Evolutionary conservation across 2,329 filamentous ascomycete species (phyloP).

Genomic region (Didymella exigua): DNA sequence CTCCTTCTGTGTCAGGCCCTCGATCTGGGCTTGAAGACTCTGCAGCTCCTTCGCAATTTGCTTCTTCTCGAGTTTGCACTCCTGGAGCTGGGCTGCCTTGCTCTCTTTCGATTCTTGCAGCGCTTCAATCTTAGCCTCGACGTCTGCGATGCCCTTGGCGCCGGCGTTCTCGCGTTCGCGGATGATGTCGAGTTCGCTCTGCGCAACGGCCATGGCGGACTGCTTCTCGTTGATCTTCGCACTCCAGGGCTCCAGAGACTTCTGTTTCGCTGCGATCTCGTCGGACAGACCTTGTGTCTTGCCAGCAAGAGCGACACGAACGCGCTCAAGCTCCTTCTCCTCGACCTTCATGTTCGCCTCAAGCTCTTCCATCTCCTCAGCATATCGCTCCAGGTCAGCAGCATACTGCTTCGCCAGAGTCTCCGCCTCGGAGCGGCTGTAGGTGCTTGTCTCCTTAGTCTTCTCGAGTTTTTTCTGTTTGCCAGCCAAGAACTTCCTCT

Average conservation of each 20-base stretch:
- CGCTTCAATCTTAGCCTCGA: conserved; percentile 75
- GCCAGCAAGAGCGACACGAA: conserved; percentile 86
- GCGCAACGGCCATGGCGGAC: conserved; percentile 89
- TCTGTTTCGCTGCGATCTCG: conserved; percentile 89
- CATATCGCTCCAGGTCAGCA: conserved; percentile 77
- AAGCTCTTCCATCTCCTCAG: conserved; percentile 74
- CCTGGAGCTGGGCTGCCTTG: conserved; percentile 77
- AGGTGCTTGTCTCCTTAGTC: conserved; percentile 76
- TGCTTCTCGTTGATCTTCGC: conserved; percentile 97
- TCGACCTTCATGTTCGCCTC: conserved; percentile 78
- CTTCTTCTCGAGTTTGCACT: conserved; percentile 73
- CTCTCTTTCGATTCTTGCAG: conserved; percentile 73
- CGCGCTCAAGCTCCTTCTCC: conserved; percentile 79
- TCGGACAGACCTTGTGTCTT: conserved; percentile 96
- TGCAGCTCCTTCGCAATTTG: conserved; percentile 75
- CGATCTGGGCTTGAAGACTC: conserved; percentile 73
- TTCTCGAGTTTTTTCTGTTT: conserved; percentile 98
- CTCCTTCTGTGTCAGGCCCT: conserved; percentile 75
- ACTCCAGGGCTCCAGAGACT: conserved; percentile 93
- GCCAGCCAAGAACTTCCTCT: conserved; percentile 87
- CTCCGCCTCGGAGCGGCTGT: conserved; percentile 73
- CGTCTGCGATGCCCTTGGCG: conserved; percentile 80
- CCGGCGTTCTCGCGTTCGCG: conserved; percentile 88
- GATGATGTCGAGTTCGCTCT: conserved; percentile 92
- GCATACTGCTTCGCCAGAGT: conserved; percentile 78